Percentiles rank a stretch among this genome's conserved stretches.
Evolutionary conservation across 257 asterid species (phyloP).

Genomic region (Pogostemon cablin): DNA sequence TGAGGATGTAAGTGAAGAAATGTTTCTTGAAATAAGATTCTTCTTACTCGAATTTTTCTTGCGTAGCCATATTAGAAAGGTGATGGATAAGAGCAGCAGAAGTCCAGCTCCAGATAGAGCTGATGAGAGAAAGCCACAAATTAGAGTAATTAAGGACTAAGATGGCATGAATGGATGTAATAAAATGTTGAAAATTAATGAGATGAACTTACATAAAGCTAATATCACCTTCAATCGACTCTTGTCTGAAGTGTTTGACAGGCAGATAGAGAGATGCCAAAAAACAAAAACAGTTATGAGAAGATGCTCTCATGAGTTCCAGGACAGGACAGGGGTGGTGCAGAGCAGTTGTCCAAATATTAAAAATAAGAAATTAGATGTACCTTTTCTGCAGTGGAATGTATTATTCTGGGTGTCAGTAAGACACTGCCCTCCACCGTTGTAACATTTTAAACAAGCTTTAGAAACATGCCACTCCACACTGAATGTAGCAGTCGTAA

Average conservation of each 20-base stretch:
- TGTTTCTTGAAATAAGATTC: constrained; percentile 33
- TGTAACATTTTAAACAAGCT: constrained; percentile 36
- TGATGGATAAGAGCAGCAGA: constrained; percentile 6
- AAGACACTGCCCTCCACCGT: constrained; percentile 41
- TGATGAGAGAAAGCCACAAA: constrained; percentile 14
- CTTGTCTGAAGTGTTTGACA: background rate
- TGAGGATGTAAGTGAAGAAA: constrained; percentile 29
- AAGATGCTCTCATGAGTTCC: too few relatives aligned
- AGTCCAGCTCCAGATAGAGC: constrained; percentile 40
- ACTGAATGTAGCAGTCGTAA: constrained; percentile 27
- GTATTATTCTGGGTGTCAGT: background rate
- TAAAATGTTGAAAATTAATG: background rate
- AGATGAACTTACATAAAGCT: background rate
- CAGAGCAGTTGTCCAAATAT: too few relatives aligned
- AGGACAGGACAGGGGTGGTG: too few relatives aligned
- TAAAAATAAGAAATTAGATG: background rate
- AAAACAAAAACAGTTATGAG: too few relatives aligned
- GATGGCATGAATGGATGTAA: background rate
- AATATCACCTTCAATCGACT: background rate
- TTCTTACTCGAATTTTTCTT: constrained; percentile 28
- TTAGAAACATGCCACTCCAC: constrained; percentile 42
- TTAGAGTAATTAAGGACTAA: background rate
- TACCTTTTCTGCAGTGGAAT: constrained; percentile 27
- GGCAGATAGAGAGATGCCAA: too few relatives aligned
- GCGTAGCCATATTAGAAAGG: constrained; percentile 21